A percentile compares a stretch with the other conserved stretches of the same genome.
phyloP scores from a whole-genome alignment of 208 protist species.

The Histomonas meleagridis region DNA sequence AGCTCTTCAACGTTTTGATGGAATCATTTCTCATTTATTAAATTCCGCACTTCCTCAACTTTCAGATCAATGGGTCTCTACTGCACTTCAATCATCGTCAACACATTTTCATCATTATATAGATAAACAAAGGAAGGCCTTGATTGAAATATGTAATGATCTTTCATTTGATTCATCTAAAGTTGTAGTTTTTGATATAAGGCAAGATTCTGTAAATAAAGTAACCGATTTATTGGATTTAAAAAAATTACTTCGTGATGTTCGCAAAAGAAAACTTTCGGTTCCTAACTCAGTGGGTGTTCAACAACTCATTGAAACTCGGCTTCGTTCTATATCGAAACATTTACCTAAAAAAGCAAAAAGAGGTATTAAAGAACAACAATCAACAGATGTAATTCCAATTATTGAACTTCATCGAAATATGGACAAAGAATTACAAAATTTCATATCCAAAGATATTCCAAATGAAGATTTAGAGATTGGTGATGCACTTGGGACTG shows the following conservation, averaged over 20 bases:
- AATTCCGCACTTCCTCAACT: not conserved
- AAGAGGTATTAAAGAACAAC: not conserved
- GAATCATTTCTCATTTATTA: not conserved
- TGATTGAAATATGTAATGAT: not conserved
- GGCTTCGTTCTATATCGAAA: not conserved
- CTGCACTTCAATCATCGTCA: not conserved
- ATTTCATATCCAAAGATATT: not conserved
- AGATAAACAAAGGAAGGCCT: not conserved
- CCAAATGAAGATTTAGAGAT: not conserved
- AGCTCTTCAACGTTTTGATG: not conserved
- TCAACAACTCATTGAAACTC: not conserved
- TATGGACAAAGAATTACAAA: not conserved
- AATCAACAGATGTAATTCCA: not conserved
- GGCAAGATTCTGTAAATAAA: conserved; percentile 18
- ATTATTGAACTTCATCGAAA: not conserved
- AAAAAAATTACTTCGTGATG: not conserved
- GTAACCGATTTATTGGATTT: not conserved
- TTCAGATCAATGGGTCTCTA: not conserved
- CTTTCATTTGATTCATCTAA: not conserved
- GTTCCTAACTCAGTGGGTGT: not conserved
- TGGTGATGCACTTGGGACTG: not conserved
- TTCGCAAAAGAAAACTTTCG: not conserved
- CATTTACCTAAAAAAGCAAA: not conserved
- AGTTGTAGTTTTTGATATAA: not conserved
- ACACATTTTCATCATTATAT: not conserved